Conservation (phyloP, 768 basidiomycete genomes). For the Sarcomyxa edulis region DNA sequence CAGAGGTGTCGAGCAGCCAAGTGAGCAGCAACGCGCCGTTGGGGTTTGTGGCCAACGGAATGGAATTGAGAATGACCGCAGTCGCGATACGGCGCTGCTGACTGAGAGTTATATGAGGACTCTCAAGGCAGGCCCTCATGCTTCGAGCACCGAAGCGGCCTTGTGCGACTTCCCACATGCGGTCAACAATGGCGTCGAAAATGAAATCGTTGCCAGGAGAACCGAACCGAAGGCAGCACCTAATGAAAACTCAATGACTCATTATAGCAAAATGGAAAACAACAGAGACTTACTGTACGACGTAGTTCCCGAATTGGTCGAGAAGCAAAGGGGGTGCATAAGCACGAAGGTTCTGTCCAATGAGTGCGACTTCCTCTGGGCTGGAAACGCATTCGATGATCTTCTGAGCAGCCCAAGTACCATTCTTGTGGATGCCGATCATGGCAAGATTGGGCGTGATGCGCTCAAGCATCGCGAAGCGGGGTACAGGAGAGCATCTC, state of each 20-base stretch:
- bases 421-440: slow-evolving; percentile 99
- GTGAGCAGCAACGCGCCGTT: slow-evolving; percentile 95
- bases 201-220: slow-evolving; percentile 90
- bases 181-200: slow-evolving; percentile 96
- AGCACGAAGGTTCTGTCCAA: slow-evolving; percentile 83
- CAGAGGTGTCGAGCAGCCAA: slow-evolving; percentile 94
- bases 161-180: slow-evolving; percentile 98
- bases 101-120: slow-evolving; percentile 76
- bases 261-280: neutral
- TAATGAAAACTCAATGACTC: slow-evolving; percentile 19
- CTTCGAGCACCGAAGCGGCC: slow-evolving; percentile 97
- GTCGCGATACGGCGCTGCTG: slow-evolving; percentile 96
- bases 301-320: slow-evolving; percentile 92
- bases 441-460: slow-evolving; percentile 91
- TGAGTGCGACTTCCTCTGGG: slow-evolving; percentile 79
- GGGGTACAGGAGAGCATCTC: slow-evolving; percentile 69
- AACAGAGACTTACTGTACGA: slow-evolving; percentile 69
- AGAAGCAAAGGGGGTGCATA: slow-evolving; percentile 92
- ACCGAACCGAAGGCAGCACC: slow-evolving; percentile 89
- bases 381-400: slow-evolving; percentile 92
- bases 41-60: slow-evolving; percentile 94
- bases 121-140: slow-evolving; percentile 96
- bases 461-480: slow-evolving; percentile 90
- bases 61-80: slow-evolving; percentile 93
- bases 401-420: slow-evolving; percentile 99